Percentiles rank a stretch among this genome's conserved stretches.
These are phyloP conservation scores for Aspergillus ruber DNA, from an alignment of 2,329 filamentous ascomycete species.

Conservation along the genomic window DNA sequence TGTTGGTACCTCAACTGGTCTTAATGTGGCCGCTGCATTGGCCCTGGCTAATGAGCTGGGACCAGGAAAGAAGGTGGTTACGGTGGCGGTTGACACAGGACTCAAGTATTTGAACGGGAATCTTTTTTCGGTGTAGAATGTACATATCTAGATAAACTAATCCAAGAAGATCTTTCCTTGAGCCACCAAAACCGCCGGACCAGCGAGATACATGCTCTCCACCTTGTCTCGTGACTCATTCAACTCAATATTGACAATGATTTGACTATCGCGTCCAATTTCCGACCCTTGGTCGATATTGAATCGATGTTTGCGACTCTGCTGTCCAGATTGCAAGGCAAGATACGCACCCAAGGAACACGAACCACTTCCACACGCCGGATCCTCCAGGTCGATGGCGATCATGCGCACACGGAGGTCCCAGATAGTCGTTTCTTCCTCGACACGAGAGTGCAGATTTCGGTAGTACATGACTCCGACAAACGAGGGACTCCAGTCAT, in stretches of 20 bases:
- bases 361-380: constrained; percentile 57
- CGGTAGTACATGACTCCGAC: constrained; percentile 24
- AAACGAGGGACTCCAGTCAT: constrained; percentile 22
- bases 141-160: background rate
- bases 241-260: constrained; percentile 14
- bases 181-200: constrained; percentile 5
- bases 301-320: constrained; percentile 39
- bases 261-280: constrained; percentile 46
- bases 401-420: constrained; percentile 25
- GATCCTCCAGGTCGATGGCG: constrained; percentile 47
- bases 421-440: constrained; percentile 12
- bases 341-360: constrained; percentile 49
- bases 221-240: constrained; percentile 12
- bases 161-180: constrained; percentile 7
- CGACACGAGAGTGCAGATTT: constrained; percentile 6
- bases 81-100: constrained; percentile 12
- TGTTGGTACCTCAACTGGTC: constrained; percentile 49
- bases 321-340: constrained; percentile 31
- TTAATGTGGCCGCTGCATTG: constrained; percentile 14
- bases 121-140: background rate
- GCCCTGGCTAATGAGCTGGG: constrained; percentile 8
- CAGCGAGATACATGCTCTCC: constrained; percentile 8
- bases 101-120: constrained; percentile 10
- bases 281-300: constrained; percentile 53
- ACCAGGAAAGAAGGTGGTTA: constrained; percentile 8